Percentiles rank a stretch among this genome's conserved stretches.
Evolutionary conservation across 805 yeast genomes (phyloP).

Genomic region (Candida endomychidarum): DNA sequence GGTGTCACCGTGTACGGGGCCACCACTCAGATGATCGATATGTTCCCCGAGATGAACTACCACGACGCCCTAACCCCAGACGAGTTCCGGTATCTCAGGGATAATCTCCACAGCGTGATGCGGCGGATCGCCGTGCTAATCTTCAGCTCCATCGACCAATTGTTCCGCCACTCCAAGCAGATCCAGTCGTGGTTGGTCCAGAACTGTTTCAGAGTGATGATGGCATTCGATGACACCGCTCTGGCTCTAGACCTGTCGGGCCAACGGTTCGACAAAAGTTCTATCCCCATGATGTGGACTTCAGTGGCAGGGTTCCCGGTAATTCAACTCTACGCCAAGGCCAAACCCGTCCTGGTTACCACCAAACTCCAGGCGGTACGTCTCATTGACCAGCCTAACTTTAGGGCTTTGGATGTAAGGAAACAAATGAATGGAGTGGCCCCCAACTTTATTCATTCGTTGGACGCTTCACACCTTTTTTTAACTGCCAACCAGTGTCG

Average conservation of each 20-base stretch:
- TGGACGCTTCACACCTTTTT: constrained; percentile 40
- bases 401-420: constrained; percentile 1
- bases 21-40: constrained; percentile 27
- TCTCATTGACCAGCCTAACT: not conserved
- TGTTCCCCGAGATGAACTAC: constrained; percentile 10
- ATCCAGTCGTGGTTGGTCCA: constrained; percentile 38
- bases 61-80: not conserved
- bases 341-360: not conserved
- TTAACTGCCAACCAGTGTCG: constrained; percentile 33
- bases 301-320: constrained; percentile 42
- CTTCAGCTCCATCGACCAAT: constrained; percentile 25
- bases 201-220: constrained; percentile 29
- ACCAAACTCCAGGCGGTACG: not conserved
- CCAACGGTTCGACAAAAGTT: constrained; percentile 15
- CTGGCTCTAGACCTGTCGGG: too few relatives aligned
- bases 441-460: constrained; percentile 44
- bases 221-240: constrained; percentile 1
- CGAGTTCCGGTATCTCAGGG: constrained; percentile 7
- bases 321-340: constrained; percentile 33
- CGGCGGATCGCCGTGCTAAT: constrained; percentile 22
- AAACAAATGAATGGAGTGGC: constrained; percentile 41
- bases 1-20: constrained; percentile 44
- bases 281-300: constrained; percentile 44
- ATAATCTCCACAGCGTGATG: constrained; percentile 9
- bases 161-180: constrained; percentile 32